phyloP scores from a whole-genome alignment of 2,329 filamentous ascomycete genomes.

The Colletotrichum plurivorum region DNA sequence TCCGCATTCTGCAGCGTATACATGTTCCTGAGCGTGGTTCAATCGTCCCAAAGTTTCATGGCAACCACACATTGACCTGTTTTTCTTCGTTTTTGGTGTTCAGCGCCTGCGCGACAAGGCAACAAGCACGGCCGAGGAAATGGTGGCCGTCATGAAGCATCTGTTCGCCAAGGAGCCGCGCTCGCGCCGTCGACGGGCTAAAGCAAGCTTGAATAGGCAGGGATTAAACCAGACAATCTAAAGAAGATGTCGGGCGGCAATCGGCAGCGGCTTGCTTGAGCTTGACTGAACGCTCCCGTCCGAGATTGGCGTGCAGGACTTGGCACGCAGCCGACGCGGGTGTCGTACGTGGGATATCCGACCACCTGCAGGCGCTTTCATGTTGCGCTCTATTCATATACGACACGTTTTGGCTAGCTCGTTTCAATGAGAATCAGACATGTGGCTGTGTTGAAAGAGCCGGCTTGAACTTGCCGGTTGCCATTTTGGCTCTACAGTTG shows the following conservation, averaged over 20 bases:
- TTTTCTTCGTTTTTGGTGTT: neutral
- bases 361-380: constrained; percentile 10
- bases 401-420: neutral
- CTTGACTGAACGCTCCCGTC: neutral
- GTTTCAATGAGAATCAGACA: constrained; percentile 24
- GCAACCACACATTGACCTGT: constrained; percentile 13
- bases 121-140: neutral
- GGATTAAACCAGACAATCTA: no score
- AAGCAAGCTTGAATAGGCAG: neutral
- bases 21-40: neutral
- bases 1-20: neutral
- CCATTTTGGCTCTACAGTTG: neutral
- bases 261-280: no score
- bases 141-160: neutral
- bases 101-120: constrained; percentile 2
- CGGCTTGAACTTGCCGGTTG: neutral
- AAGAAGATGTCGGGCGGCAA: no score
- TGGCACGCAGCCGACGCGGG: constrained; percentile 9
- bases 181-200: neutral
- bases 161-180: constrained; percentile 28
- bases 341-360: constrained; percentile 3
- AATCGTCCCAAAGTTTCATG: constrained; percentile 6
- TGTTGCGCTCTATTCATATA: neutral
- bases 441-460: constrained; percentile 26
- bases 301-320: constrained; percentile 11